Evolutionary conservation across 306 rosid species (phyloP), one percentile per base, ranked within the genome.

Genomic region (Dryas alaskensis): DNA sequence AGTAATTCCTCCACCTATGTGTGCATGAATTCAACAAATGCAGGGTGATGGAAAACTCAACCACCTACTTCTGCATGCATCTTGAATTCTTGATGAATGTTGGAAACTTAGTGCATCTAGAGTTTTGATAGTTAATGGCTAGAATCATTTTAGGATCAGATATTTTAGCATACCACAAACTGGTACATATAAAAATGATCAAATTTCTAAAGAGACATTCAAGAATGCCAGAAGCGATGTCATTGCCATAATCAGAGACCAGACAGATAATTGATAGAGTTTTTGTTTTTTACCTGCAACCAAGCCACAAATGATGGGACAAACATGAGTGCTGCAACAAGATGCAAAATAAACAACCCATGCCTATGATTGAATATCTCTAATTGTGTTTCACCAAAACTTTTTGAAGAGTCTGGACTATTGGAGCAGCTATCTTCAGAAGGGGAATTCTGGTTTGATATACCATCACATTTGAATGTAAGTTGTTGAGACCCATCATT

Each of bases 291-390:
- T 92, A 92, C 99, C 98, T 94, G 95, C 83, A 89, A 83, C 95
- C 97, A 94, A 90, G 97, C 90, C 17, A 82, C 90, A 45, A 84
- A 86, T 22, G 99, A 92, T 44, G 97, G 96, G 45, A 82, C 88
- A 92, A 94, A 94, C 99, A 94, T 94, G 70, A 87, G 70, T 37
- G 92, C 73, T 57, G 97, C 95, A 61, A 77, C 55, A 76, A 90
- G 86, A 87, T 92, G 96, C 87, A 92, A 83, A 60, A 88, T 76
- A 87, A 94, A 83, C 83, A 92, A 78, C 68, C 99, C 97, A 78
- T 94, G 98, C 76, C 87, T 73, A 67, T 94, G 96, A 85, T 94
- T 90, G 81, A 92, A 94, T 65, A 88, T 60, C 88, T 92, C 98
- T 59, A 94, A 67, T 49, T 94, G 99, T 71, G 95, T 75, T 78